A percentile compares a stretch with the other conserved stretches of the same genome.
Evolutionary conservation across 176 grass and related monocot species (phyloP).

Genomic region (Hyparrhenia diplandra): DNA sequence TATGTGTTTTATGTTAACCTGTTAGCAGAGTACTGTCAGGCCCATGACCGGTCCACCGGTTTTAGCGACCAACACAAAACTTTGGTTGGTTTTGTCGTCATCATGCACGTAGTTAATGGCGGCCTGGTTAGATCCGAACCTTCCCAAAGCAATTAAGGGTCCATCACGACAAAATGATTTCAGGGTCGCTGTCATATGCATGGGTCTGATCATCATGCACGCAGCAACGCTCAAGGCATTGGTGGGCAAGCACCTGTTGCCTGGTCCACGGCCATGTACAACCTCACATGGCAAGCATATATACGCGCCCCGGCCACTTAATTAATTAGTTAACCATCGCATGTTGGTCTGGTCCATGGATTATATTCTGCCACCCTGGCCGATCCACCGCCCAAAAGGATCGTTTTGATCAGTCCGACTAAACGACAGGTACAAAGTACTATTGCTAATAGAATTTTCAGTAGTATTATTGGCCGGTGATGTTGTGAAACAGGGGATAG

Average conservation of each 20-base stretch:
- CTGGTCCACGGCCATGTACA: background rate
- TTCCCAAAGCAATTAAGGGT: background rate
- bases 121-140: background rate
- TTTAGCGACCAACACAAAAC: too few species aligned
- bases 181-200: background rate
- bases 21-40: background rate
- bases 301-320: background rate
- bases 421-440: too few species aligned
- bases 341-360: slow-evolving; percentile 15
- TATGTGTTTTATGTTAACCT: too few species aligned
- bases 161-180: background rate
- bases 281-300: slow-evolving; percentile 7
- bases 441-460: too few species aligned
- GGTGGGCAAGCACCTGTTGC: background rate
- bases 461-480: too few species aligned
- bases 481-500: background rate
- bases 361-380: background rate
- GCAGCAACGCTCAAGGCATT: background rate
- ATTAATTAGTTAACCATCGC: background rate
- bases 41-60: background rate
- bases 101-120: background rate
- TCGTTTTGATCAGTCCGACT: too few species aligned
- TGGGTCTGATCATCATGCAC: background rate
- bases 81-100: background rate
- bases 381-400: background rate